phyloP scores from a whole-genome alignment of 257 asterid genomes.

The Verbena officinalis region DNA sequence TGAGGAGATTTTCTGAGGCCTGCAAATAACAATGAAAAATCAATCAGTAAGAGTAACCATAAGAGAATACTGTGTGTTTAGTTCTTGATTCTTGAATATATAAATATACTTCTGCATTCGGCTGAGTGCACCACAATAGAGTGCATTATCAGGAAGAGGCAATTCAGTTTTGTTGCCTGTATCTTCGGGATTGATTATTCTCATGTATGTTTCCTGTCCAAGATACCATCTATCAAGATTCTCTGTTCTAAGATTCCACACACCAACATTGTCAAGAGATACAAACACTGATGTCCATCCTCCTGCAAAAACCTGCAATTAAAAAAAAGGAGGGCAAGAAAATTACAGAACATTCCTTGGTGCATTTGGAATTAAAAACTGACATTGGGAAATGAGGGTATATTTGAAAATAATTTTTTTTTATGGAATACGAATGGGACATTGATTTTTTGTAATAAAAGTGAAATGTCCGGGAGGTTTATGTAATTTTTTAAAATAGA shows the following conservation, averaged over 20 bases:
- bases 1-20: constrained; percentile 49
- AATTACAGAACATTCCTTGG: no score
- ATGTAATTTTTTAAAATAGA: no score
- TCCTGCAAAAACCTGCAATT: constrained; percentile 59
- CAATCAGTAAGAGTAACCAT: neutral
- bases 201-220: constrained; percentile 84
- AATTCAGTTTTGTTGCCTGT: constrained; percentile 61
- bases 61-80: neutral
- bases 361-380: no score
- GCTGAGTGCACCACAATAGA: constrained; percentile 70
- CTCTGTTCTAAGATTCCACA: constrained; percentile 80
- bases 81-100: no score
- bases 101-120: constrained; percentile 55
- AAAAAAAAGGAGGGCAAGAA: neutral
- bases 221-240: constrained; percentile 89
- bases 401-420: no score
- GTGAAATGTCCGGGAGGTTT: no score
- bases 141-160: constrained; percentile 69
- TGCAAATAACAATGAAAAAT: constrained; percentile 29
- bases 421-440: no score
- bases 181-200: constrained; percentile 72
- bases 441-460: no score
- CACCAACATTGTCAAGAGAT: constrained; percentile 76
- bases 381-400: no score
- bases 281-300: constrained; percentile 84